Evolutionary conservation across 805 yeast genomes (phyloP).

Genomic region (Kodamaea nitidulidarum): DNA sequence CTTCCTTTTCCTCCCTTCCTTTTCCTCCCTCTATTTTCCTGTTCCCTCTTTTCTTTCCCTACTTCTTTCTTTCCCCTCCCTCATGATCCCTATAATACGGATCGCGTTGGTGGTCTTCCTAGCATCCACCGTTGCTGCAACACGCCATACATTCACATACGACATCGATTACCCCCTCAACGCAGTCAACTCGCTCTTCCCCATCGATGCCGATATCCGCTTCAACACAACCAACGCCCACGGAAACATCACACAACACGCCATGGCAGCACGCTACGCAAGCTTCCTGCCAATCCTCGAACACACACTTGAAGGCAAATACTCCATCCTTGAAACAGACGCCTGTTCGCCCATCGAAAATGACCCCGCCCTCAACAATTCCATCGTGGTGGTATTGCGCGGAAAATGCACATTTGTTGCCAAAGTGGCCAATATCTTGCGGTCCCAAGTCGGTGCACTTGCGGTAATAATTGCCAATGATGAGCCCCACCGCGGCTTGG

Average conservation of each 20-base stretch:
- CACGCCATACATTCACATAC: too few species aligned
- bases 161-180: constrained; percentile 30
- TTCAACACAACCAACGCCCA: constrained; percentile 21
- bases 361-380: constrained; percentile 14
- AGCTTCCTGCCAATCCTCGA: constrained; percentile 37
- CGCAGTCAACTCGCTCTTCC: constrained; percentile 39
- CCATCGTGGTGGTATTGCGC: constrained; percentile 26
- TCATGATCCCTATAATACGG: constrained; percentile 2
- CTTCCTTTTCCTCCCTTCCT: not conserved
- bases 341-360: constrained; percentile 26
- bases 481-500: constrained; percentile 41
- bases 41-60: not conserved
- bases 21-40: not conserved
- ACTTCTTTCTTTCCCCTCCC: not conserved
- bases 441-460: constrained; percentile 30
- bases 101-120: not conserved
- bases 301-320: constrained; percentile 21
- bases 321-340: constrained; percentile 13
- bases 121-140: not conserved
- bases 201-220: constrained; percentile 34
- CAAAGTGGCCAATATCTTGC: constrained; percentile 45
- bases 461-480: constrained; percentile 58
- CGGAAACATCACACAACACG: constrained; percentile 15
- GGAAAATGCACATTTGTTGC: constrained; percentile 42
- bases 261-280: constrained; percentile 35